Evolutionary conservation across 768 basidiomycete species (phyloP).

Genomic region (Cantharellus anzutake): DNA sequence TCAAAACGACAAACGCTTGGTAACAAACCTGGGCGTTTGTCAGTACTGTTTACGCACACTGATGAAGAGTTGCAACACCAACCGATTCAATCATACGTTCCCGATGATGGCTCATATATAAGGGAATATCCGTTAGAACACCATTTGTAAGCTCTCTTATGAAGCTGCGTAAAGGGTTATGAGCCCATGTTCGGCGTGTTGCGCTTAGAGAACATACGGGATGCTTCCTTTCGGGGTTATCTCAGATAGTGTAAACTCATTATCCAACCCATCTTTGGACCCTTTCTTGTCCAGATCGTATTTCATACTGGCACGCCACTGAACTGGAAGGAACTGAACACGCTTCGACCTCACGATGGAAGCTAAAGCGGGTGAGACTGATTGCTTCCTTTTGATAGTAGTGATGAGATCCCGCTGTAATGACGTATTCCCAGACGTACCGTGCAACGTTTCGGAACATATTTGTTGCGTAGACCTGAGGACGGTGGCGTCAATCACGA

Average conservation of each 20-base stretch:
- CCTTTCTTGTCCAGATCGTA: constrained; percentile 17
- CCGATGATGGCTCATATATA: constrained; percentile 26
- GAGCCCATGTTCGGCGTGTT: neutral
- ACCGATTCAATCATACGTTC: constrained; percentile 26
- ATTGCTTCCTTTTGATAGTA: constrained; percentile 15
- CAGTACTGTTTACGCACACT: neutral
- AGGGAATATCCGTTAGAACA: constrained; percentile 24
- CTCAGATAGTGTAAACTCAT: constrained; percentile 23
- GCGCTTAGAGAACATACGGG: no score
- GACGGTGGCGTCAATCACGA: neutral
- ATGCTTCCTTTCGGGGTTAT: constrained; percentile 22
- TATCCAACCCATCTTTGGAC: constrained; percentile 21
- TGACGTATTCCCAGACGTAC: constrained; percentile 9
- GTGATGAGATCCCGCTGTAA: neutral
- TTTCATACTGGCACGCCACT: constrained; percentile 22
- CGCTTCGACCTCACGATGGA: constrained; percentile 23
- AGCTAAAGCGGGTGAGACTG: constrained; percentile 20
- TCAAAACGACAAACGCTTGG: constrained; percentile 13
- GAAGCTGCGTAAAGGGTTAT: constrained; percentile 5
- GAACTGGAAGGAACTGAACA: constrained; percentile 25
- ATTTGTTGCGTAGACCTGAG: constrained; percentile 19
- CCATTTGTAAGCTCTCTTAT: constrained; percentile 25
- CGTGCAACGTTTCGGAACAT: constrained; percentile 20
- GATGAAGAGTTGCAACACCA: constrained; percentile 1
- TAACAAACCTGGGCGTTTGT: constrained; percentile 14